Conservation (phyloP, 805 yeast species). For the Blastobotrys muscicola region DNA sequence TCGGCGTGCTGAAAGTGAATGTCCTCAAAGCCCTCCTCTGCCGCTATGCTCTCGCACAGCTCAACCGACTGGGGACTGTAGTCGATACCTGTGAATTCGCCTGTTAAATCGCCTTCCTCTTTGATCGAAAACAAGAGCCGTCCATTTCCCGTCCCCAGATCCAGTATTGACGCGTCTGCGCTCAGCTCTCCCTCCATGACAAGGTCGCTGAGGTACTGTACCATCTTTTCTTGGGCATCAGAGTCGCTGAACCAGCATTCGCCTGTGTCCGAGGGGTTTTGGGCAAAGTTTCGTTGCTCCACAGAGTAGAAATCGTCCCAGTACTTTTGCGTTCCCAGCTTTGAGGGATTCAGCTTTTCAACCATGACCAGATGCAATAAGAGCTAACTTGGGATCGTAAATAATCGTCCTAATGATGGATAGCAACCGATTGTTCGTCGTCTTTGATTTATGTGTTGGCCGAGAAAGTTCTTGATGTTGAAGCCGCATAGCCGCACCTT, state of each 20-base stretch:
- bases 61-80: conserved; percentile 73
- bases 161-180: conserved; percentile 41
- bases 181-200: conserved; percentile 20
- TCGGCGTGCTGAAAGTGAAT: conserved; percentile 59
- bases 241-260: conserved; percentile 95
- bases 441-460: no score
- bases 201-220: conserved; percentile 55
- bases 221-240: conserved; percentile 82
- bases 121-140: conserved; percentile 70
- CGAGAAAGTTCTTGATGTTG: no score
- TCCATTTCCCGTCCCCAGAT: conserved; percentile 96
- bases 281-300: conserved; percentile 62
- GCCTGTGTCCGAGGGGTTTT: conserved; percentile 78
- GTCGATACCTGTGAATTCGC: conserved; percentile 63
- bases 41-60: conserved; percentile 58
- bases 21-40: conserved; percentile 18
- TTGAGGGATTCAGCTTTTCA: conserved; percentile 49
- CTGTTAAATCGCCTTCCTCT: conserved; percentile 48
- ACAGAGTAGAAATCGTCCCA: conserved; percentile 83
- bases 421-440: no score
- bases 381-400: no score
- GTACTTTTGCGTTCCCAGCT: conserved; percentile 78
- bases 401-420: no score
- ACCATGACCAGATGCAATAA: no score
- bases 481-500: no score